phyloP scores from a whole-genome alignment of 805 yeast genomes.

The Saturnispora zaruensis region DNA sequence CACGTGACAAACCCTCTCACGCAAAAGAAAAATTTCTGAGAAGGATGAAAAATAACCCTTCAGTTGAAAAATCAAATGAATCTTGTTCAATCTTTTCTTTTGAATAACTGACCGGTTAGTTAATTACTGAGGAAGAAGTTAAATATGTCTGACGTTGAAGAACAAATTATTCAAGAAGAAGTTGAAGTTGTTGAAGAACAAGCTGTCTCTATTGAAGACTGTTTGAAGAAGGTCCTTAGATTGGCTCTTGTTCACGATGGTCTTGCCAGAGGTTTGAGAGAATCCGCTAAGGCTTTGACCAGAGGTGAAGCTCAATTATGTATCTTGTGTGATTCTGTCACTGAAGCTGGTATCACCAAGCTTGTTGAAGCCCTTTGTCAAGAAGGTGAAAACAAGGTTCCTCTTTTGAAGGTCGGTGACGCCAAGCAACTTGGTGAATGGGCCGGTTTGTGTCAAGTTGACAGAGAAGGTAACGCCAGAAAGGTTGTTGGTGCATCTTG shows the following conservation, averaged over 20 bases:
- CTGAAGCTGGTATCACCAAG: conserved; percentile 93
- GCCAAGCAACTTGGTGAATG: conserved; percentile 99
- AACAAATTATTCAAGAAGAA: conserved; percentile 63
- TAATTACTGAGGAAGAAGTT: conserved; percentile 34
- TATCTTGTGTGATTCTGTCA: conserved; percentile 96
- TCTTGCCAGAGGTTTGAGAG: conserved; percentile 99
- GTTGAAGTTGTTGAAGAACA: conserved; percentile 77
- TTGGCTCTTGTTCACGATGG: conserved; percentile 98
- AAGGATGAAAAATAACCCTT: not conserved
- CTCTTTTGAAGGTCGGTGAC: conserved; percentile 98
- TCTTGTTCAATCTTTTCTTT: conserved; percentile 1
- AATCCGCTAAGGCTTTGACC: conserved; percentile 97
- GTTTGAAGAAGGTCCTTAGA: conserved; percentile 96
- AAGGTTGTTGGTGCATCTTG: conserved; percentile 99
- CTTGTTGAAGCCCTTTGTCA: conserved; percentile 99
- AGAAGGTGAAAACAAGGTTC: conserved; percentile 93
- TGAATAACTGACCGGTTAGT: conserved; percentile 32
- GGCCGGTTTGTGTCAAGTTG: conserved; percentile 99
- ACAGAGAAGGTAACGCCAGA: conserved; percentile 99
- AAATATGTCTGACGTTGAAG: conserved; percentile 88
- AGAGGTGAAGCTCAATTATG: conserved; percentile 96
- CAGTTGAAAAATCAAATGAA: not conserved
- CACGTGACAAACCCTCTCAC: conserved; percentile 10
- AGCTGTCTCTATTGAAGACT: conserved; percentile 94
- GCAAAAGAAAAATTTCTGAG: not conserved